Evolutionary conservation across 2,329 filamentous ascomycete genomes (phyloP), one percentile per base, ranked within the genome.

Genomic region (Xylariaceae sp.): DNA sequence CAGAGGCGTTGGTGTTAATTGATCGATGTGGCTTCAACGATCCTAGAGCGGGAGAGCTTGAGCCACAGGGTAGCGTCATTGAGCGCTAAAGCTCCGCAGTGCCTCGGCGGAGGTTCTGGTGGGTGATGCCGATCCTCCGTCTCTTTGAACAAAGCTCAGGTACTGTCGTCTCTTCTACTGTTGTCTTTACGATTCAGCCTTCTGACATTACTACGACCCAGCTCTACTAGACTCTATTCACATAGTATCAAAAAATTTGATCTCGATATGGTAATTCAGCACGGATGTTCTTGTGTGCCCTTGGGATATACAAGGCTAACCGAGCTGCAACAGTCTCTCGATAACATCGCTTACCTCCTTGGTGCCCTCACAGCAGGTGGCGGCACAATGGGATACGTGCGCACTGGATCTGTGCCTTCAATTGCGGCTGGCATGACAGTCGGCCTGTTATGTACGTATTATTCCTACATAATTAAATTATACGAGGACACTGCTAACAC

Each of bases 391-490:
- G 93, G 93, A 63, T 98, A 89, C 69, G 74, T 85, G 36, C 83
- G 85, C 64, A 93, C 91, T 1, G 80, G 88, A 48, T 97, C 91
- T 20, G 66, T 95, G 40, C 92, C 92, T 29, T 95, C 90, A 11
- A 77, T 97, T 56, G 82, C 80, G 11, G 93, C 93, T 12, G 93
- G 93, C 42, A 74, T 88, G 55, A 83, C 85, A 25, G 90, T 98
- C 55, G 93, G 93, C 40, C 56, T 75, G 12, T 64, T 82, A 16
- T 82, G 77, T 81, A 70, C 37, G 72, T 67, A 27, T 47, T 14
- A 8, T 16, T 38, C 23, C 40, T 6, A 32, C n/a, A n/a, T n/a
- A n/a, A n/a, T n/a, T n/a, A n/a, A n/a, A n/a, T n/a, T n/a, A n/a
- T n/a, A n/a, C n/a, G n/a, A n/a, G n/a, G n/a, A n/a, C n/a, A n/a